phyloP scores from a whole-genome alignment of 1,284 basidiomycete genomes.

The Marasmius tenuissimus region DNA sequence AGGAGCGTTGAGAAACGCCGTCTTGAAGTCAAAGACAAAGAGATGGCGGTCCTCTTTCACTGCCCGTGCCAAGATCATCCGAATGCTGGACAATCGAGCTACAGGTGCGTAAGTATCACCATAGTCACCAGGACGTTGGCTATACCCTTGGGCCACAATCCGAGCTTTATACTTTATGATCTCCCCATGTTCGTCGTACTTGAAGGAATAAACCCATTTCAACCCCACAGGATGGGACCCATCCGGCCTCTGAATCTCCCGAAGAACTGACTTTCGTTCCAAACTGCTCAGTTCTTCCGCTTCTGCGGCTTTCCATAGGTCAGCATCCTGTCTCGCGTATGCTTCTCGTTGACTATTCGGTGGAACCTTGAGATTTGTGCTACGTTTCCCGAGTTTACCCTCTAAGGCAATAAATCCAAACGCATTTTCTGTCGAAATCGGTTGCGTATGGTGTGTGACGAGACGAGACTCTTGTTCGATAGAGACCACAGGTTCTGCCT shows the following conservation, averaged over 20 bases:
- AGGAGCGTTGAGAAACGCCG: slow-evolving; percentile 6
- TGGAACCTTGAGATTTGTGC: not conserved
- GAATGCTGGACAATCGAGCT: slow-evolving; percentile 27
- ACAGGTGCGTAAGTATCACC: slow-evolving; percentile 35
- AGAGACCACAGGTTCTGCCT: too few relatives aligned
- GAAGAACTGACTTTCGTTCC: too few relatives aligned
- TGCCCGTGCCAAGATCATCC: slow-evolving; percentile 26
- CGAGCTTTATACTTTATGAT: slow-evolving; percentile 34
- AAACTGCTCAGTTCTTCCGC: slow-evolving; percentile 6
- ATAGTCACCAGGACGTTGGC: slow-evolving; percentile 39
- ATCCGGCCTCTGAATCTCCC: too few relatives aligned
- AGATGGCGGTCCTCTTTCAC: slow-evolving; percentile 23
- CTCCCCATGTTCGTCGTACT: slow-evolving; percentile 30
- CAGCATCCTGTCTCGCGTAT: not conserved
- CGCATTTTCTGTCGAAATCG: too few relatives aligned
- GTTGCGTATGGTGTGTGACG: too few relatives aligned
- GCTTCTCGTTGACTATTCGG: not conserved
- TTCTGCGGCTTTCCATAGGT: not conserved
- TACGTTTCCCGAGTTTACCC: not conserved
- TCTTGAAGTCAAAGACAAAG: slow-evolving; percentile 31
- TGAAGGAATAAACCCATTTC: slow-evolving; percentile 36
- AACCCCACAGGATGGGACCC: slow-evolving; percentile 25
- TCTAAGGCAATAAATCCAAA: not conserved
- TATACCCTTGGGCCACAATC: slow-evolving; percentile 39
- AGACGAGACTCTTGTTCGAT: not conserved